Evolutionary conservation across 129 eudicot genomes (phyloP).

Genomic region (Escallonia rubra): DNA sequence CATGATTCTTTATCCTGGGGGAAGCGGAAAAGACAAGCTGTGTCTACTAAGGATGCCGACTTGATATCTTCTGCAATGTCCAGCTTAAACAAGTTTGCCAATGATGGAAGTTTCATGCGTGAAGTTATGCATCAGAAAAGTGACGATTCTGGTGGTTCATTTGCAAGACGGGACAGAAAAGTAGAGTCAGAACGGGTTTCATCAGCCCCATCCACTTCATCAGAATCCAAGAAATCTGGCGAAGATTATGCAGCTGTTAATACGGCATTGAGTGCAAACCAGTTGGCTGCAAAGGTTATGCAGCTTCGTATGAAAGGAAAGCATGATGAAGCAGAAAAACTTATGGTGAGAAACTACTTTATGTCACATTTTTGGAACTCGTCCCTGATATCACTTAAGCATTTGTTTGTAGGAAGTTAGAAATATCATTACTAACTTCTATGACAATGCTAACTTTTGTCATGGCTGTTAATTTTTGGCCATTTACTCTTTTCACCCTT

Average conservation of each 20-base stretch:
- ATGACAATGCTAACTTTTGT: too few relatives aligned
- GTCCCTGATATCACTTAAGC: too few relatives aligned
- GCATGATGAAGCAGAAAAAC: conserved; percentile 85
- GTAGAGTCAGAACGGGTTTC: conserved; percentile 18
- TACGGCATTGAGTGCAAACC: conserved; percentile 69
- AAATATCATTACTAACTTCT: too few relatives aligned
- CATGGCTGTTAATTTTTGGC: too few relatives aligned
- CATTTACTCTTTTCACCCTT: too few relatives aligned
- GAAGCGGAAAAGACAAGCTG: conserved; percentile 43
- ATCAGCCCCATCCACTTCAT: background rate
- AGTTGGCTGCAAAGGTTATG: conserved; percentile 89
- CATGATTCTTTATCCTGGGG: conserved; percentile 91
- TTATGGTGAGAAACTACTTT: conserved; percentile 43
- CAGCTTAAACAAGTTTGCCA: conserved; percentile 62
- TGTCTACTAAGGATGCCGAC: conserved; percentile 49
- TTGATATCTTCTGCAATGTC: conserved; percentile 75
- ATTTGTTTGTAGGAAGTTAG: too few relatives aligned
- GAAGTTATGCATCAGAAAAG: conserved; percentile 27
- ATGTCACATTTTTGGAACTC: conserved; percentile 1
- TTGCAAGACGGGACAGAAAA: conserved; percentile 20
- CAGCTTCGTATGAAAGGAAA: conserved; percentile 90
- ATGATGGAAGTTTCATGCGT: conserved; percentile 72
- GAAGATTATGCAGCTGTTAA: conserved; percentile 21
- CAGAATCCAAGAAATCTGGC: conserved; percentile 15
- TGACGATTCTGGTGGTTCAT: conserved; percentile 15